Base-by-base conservation (phyloP, 176 grass and related monocot species). In the Hyparrhenia diplandra region DNA sequence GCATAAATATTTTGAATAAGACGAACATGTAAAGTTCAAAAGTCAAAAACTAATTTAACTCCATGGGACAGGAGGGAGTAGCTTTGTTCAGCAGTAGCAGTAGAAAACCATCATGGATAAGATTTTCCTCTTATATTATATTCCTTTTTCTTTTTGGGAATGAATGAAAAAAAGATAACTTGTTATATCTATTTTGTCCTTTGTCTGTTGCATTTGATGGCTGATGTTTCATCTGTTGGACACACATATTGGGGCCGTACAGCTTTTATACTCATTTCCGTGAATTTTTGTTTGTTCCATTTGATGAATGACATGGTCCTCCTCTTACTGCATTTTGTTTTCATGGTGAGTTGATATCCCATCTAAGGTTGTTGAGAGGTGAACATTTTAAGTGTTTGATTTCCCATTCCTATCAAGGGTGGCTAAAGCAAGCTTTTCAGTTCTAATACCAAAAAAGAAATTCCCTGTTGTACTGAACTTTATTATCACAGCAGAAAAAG, bases 331-430 rank as follows among this genome's bases (percentile, higher is more conserved):
- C 58, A 67, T 61, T 79, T 34, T 52, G 45, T 54, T 54, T 35
- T 68, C 30, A 27, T 36, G 62, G 29, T 55, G 64, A 68, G 32
- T 80, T 80, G 77, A 79, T 79, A 79, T 37, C 47, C 21, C 45
- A 79, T 52, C 63, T 37, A 31, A 17, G 24, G 47, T 49, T 49
- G 63, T 67, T 67, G 63, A 67, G 46, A 67, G 12, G 62, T 67
- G 77, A 79, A 67, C 61, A 6, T 43, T 43, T 65, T 1, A 64
- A 64, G 40, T 78, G 13, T 21, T 31, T 13, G 8, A 10, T 67
- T 34, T 65, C 16, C 39, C 35, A 28, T 41, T 29, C 55, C 51
- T 55, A 55, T 55, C 51, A 55, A 4, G 0, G 11, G 20, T 18
- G 51, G 2, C 0, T 7, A 8, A 58, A 40, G 13, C 7, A 27